A percentile compares a stretch with the other conserved stretches of the same genome.
phyloP scores from a whole-genome alignment of 2,329 filamentous ascomycete genomes.

The Colletotrichum sp. region DNA sequence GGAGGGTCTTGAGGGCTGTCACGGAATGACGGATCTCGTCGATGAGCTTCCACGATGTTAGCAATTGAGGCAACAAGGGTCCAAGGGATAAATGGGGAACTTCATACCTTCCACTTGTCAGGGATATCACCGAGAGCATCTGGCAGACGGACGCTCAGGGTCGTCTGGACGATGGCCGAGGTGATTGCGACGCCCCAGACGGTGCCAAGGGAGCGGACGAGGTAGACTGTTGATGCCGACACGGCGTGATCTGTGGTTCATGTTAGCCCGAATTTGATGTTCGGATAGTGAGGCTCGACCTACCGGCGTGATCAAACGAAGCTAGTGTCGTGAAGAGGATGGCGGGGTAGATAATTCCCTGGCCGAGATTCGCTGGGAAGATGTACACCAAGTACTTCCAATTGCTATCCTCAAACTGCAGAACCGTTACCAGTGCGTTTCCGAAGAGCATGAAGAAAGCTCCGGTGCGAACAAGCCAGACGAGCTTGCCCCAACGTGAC shows the following conservation, averaged over 20 bases:
- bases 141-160: slow-evolving; percentile 58
- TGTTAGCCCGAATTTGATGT: not conserved
- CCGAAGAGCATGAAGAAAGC: slow-evolving; percentile 57
- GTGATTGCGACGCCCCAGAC: slow-evolving; percentile 70
- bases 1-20: slow-evolving; percentile 56
- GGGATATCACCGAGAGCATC: slow-evolving; percentile 58
- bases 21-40: slow-evolving; percentile 67
- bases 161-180: slow-evolving; percentile 67
- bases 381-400: slow-evolving; percentile 64
- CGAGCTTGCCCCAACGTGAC: slow-evolving; percentile 58
- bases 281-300: slow-evolving; percentile 15
- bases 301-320: slow-evolving; percentile 65
- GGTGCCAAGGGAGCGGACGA: slow-evolving; percentile 66
- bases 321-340: slow-evolving; percentile 67
- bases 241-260: slow-evolving; percentile 61
- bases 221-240: slow-evolving; percentile 65
- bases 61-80: not conserved
- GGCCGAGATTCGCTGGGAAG: slow-evolving; percentile 62
- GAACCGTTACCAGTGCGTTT: slow-evolving; percentile 54
- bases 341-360: slow-evolving; percentile 63
- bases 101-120: slow-evolving; percentile 62
- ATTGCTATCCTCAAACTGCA: slow-evolving; percentile 52
- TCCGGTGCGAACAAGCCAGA: slow-evolving; percentile 56
- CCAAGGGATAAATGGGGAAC: not conserved
- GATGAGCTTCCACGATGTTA: slow-evolving; percentile 54